Evolutionary conservation across 164 flowering plant species (phyloP), one percentile per base, ranked within the genome.

Genomic region (Paratinospora sagittata): DNA sequence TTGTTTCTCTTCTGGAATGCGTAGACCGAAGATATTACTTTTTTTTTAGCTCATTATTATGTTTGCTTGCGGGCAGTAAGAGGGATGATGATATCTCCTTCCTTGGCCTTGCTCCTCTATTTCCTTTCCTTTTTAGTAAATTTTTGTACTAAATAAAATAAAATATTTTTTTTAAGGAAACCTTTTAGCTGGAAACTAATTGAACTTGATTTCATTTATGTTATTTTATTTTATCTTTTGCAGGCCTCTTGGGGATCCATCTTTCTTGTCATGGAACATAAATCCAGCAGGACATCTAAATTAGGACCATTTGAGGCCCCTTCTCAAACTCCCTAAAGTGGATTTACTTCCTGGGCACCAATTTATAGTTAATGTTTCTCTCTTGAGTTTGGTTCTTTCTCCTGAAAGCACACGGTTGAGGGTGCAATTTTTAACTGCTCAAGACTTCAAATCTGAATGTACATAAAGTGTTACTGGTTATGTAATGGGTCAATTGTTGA

Each of bases 221-320:
- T 30, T 30, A 55, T 0, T 9, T 43, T 43, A 14, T 43, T 43
- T 7, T 43, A 43, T 55, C 4, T 70, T 76, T 6, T 84, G 84
- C 87, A 90, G 95, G 84, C 90, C 88, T 70, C 86, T 88, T 43
- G 95, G 95, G 17, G 95, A 90, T 75, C 88, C 95, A 36, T 80
- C 92, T 37, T 90, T 77, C 82, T 78, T 90, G 75, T 87, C 95
- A 7, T 88, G 95, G 95, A 90, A 90, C 78, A 82, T 85, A 74
- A 79, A 85, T 82, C 83, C 92, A 33, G 78, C 86, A 8, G 88
- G 85, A 36, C 80, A 75, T 72, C 19, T 68, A 19, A 79, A 77
- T 66, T 82, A 82, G 68, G 64, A 71, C 1, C 30, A 41, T 27
- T n/a, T 7, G 12, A 26, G 33, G 34, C n/a, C 69, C 39, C 27